These are phyloP conservation scores for Guyanaporus albipodus DNA, from an alignment of 768 basidiomycete genomes.

Conservation along the genomic window DNA sequence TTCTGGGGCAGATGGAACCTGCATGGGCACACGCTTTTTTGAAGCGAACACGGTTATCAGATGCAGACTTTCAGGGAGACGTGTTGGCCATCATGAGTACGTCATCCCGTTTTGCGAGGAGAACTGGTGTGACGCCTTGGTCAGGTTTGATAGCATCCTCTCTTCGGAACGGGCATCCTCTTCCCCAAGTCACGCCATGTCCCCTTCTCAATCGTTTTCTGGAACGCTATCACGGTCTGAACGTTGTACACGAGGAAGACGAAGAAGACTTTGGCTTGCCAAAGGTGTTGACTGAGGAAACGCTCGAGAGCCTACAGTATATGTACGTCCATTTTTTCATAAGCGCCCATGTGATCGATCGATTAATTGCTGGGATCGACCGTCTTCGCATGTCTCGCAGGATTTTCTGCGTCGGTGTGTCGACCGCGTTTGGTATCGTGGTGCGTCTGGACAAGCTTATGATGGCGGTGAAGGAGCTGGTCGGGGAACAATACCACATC, in stretches of 20 bases:
- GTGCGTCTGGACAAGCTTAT: conserved; percentile 72
- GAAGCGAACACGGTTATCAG: conserved; percentile 66
- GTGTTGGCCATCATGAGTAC: conserved; percentile 76
- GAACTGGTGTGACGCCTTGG: background rate
- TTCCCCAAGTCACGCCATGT: conserved; percentile 86
- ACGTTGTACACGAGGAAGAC: conserved; percentile 66
- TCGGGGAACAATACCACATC: conserved; percentile 85
- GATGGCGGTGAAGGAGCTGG: conserved; percentile 78
- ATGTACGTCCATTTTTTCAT: conserved; percentile 44
- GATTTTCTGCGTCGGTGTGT: conserved; percentile 69
- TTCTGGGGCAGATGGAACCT: conserved; percentile 67
- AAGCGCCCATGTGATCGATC: no score
- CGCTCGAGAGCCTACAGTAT: conserved; percentile 75
- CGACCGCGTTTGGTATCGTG: conserved; percentile 64
- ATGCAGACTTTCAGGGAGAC: conserved; percentile 81
- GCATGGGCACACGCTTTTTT: conserved; percentile 78
- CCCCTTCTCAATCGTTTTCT: conserved; percentile 51
- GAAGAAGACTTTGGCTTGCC: conserved; percentile 78
- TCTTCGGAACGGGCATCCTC: conserved; percentile 64
- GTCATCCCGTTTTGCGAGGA: conserved; percentile 14
- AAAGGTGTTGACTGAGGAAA: conserved; percentile 63
- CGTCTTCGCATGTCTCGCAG: conserved; percentile 29
- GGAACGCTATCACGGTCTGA: conserved; percentile 50
- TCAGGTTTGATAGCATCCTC: conserved; percentile 76
- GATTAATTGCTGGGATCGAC: background rate